A percentile compares a stretch with the other conserved stretches of the same genome.
These are phyloP conservation scores for Mrakiaceae sp. DNA, from an alignment of 1,284 basidiomycete species.

Conservation along the genomic window DNA sequence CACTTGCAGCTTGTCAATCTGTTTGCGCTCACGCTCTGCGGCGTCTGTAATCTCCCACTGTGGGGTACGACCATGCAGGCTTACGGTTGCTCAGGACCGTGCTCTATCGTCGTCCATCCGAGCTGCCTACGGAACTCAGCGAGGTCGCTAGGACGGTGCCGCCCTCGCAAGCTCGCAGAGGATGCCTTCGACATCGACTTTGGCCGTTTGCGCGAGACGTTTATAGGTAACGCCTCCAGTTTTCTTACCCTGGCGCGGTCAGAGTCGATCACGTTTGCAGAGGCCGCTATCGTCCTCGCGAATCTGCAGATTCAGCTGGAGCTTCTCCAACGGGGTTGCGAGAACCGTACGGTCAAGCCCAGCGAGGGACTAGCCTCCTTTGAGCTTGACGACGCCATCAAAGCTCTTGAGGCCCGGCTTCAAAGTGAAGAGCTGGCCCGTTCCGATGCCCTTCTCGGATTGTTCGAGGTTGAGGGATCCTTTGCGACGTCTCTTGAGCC, in stretches of 20 bases:
- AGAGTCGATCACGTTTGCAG: slow-evolving; percentile 47
- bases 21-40: slow-evolving; percentile 59
- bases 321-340: slow-evolving; percentile 52
- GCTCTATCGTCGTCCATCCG: slow-evolving; percentile 51
- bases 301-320: slow-evolving; percentile 54
- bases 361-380: slow-evolving; percentile 32
- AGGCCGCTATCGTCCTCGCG: slow-evolving; percentile 49
- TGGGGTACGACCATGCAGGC: slow-evolving; percentile 59
- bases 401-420: slow-evolving; percentile 41
- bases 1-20: slow-evolving; percentile 43
- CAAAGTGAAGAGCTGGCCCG: slow-evolving; percentile 44
- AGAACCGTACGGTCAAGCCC: slow-evolving; percentile 47
- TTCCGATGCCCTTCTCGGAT: slow-evolving; percentile 43
- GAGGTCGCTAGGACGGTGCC: slow-evolving; percentile 35
- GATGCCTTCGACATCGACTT: slow-evolving; percentile 45
- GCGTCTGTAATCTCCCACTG: slow-evolving; percentile 51
- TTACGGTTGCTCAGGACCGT: slow-evolving; percentile 47
- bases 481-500: slow-evolving; percentile 16
- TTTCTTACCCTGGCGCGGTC: slow-evolving; percentile 40
- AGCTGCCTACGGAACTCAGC: slow-evolving; percentile 38
- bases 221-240: slow-evolving; percentile 43
- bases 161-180: slow-evolving; percentile 35
- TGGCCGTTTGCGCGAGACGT: slow-evolving; percentile 44
- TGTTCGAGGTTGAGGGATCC: slow-evolving; percentile 23
- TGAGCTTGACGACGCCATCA: slow-evolving; percentile 25